Percentiles rank a stretch among this genome's conserved stretches.
These are phyloP conservation scores for Zelonia costaricensis DNA, from an alignment of 208 protist genomes.

Conservation along the genomic window DNA sequence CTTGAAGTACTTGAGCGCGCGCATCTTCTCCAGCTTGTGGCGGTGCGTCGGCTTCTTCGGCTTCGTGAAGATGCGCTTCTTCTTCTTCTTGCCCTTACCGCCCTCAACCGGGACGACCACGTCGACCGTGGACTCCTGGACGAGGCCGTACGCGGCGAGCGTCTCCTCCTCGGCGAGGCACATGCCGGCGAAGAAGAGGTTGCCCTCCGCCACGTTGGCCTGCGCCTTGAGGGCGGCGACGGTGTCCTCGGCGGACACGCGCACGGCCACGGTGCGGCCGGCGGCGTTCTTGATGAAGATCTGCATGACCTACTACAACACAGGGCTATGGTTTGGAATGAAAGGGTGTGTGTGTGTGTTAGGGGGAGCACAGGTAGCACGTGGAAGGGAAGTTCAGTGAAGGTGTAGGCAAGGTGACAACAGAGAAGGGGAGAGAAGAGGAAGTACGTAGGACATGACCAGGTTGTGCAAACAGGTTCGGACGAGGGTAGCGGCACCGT, in stretches of 20 bases:
- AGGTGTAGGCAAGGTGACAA: background rate
- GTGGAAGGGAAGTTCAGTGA: too few species aligned
- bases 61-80: conserved; percentile 99
- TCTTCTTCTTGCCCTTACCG: conserved; percentile 99
- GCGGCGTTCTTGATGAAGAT: conserved; percentile 93
- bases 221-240: conserved; percentile 80
- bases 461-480: too few species aligned
- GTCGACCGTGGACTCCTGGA: conserved; percentile 89
- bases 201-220: conserved; percentile 71
- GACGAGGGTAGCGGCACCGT: too few species aligned
- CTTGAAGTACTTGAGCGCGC: conserved; percentile 99
- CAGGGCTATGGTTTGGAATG: background rate
- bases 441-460: background rate
- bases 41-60: conserved; percentile 99
- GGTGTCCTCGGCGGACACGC: conserved; percentile 82
- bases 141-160: conserved; percentile 73
- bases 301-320: conserved; percentile 67
- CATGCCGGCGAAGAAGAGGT: conserved; percentile 90
- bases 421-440: background rate
- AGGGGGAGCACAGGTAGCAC: background rate
- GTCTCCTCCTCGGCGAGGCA: conserved; percentile 80
- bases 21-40: conserved; percentile 99
- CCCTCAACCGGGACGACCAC: conserved; percentile 89
- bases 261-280: conserved; percentile 90
- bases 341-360: background rate